Conservation (phyloP, 2,329 filamentous ascomycete species). For the Paraphoma sp. region DNA sequence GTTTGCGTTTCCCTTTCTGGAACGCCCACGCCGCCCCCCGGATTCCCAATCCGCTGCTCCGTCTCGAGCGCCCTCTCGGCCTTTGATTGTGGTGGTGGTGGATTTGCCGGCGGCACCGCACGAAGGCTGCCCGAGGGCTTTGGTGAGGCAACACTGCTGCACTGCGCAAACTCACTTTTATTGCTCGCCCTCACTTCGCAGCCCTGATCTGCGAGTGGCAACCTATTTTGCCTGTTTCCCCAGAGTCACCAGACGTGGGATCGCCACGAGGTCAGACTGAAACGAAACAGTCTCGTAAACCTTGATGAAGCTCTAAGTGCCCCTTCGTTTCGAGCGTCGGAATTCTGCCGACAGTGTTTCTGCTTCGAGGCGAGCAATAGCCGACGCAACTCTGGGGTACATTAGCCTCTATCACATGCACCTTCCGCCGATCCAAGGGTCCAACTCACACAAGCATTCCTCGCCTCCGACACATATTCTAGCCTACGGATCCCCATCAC, state of each 20-base stretch:
- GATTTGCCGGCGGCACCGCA: slow-evolving; percentile 6
- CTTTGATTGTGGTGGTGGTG: not conserved
- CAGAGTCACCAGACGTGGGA: slow-evolving; percentile 1
- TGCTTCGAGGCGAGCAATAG: slow-evolving; percentile 23
- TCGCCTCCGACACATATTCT: slow-evolving; percentile 35
- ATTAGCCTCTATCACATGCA: slow-evolving; percentile 38
- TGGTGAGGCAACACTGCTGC: not conserved
- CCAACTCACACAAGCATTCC: slow-evolving; percentile 14
- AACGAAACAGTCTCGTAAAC: slow-evolving; percentile 30
- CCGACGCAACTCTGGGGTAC: slow-evolving; percentile 43
- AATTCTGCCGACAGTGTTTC: slow-evolving; percentile 8
- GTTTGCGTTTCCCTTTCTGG: slow-evolving; percentile 26
- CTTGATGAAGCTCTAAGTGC: slow-evolving; percentile 18
- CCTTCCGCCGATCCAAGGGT: slow-evolving; percentile 33
- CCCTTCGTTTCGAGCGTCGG: slow-evolving; percentile 9
- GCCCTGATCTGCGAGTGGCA: slow-evolving; percentile 12
- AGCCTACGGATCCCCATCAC: slow-evolving; percentile 24
- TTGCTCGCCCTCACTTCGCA: slow-evolving; percentile 1
- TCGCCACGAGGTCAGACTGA: slow-evolving; percentile 7
- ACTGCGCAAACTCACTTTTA: not conserved
- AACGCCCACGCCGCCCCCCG: slow-evolving; percentile 19
- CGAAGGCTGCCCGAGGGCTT: not conserved
- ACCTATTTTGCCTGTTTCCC: slow-evolving; percentile 15
- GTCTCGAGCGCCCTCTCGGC: slow-evolving; percentile 8
- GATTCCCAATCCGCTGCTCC: slow-evolving; percentile 31